Conservation (phyloP, 2,329 filamentous ascomycete species). For the Fusarium verrucosum region DNA sequence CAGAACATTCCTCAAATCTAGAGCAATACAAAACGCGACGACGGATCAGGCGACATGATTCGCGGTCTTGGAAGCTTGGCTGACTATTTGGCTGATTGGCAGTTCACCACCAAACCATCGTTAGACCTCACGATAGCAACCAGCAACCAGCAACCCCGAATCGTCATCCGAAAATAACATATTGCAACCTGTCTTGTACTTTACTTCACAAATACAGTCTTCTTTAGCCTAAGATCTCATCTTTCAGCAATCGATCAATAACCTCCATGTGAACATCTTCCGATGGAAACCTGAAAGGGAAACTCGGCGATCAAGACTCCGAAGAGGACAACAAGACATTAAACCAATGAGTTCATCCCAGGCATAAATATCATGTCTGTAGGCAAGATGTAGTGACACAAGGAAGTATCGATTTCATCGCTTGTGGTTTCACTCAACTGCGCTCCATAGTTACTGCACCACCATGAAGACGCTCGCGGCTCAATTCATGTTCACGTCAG, state of each 20-base stretch:
- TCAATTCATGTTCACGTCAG: slow-evolving; percentile 3
- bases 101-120: background rate
- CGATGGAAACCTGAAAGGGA: slow-evolving; percentile 34
- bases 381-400: background rate
- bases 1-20: too few species aligned
- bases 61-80: background rate
- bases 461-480: slow-evolving; percentile 40
- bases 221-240: slow-evolving; percentile 23
- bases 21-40: background rate
- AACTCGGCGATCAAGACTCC: slow-evolving; percentile 42
- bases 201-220: too few species aligned
- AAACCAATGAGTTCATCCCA: background rate
- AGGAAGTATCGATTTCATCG: background rate
- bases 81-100: background rate
- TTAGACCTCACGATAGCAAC: background rate
- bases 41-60: background rate
- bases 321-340: slow-evolving; percentile 43
- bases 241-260: background rate
- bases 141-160: background rate
- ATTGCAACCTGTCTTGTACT: background rate
- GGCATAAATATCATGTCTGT: slow-evolving; percentile 27
- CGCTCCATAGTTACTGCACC: background rate
- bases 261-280: slow-evolving; percentile 3
- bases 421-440: background rate
- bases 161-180: background rate